Percentiles rank a stretch among this genome's conserved stretches.
Evolutionary conservation across 2,329 filamentous ascomycete species (phyloP).

Genomic region (Calonectria pseudoturangicola): DNA sequence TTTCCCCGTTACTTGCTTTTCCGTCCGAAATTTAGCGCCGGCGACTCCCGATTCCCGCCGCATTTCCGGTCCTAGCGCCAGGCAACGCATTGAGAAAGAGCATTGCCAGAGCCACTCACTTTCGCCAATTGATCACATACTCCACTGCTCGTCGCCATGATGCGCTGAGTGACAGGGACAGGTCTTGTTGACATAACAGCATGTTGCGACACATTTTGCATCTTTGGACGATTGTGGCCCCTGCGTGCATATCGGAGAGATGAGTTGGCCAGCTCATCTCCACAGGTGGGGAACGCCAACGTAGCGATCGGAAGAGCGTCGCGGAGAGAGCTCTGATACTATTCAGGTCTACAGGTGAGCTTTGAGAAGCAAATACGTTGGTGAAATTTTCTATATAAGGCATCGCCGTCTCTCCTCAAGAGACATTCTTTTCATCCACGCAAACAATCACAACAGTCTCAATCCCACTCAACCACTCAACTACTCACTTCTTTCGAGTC

Average conservation of each 20-base stretch:
- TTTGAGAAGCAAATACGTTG: not conserved
- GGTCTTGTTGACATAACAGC: not conserved
- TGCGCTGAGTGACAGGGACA: not conserved
- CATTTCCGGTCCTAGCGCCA: not conserved
- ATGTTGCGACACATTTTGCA: not conserved
- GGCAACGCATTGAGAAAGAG: not conserved
- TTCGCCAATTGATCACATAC: not conserved
- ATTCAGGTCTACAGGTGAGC: not conserved
- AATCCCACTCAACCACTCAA: not conserved
- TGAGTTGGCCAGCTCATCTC: not conserved
- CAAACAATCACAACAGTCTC: not conserved
- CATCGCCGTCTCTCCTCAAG: not conserved
- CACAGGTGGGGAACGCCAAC: not conserved
- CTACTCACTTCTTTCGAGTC: not conserved
- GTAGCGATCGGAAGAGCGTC: not conserved
- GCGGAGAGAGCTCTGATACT: not conserved
- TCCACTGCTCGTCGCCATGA: not conserved
- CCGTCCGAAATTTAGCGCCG: not conserved
- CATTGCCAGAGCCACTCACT: not conserved
- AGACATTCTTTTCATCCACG: not conserved
- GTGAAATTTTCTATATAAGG: not conserved
- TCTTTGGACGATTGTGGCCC: not conserved
- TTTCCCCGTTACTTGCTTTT: not conserved
- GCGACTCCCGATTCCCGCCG: not conserved
- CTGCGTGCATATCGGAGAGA: not conserved